Evolutionary conservation across 2,329 filamentous ascomycete genomes (phyloP).

Genomic region (Aspergillus sp.): DNA sequence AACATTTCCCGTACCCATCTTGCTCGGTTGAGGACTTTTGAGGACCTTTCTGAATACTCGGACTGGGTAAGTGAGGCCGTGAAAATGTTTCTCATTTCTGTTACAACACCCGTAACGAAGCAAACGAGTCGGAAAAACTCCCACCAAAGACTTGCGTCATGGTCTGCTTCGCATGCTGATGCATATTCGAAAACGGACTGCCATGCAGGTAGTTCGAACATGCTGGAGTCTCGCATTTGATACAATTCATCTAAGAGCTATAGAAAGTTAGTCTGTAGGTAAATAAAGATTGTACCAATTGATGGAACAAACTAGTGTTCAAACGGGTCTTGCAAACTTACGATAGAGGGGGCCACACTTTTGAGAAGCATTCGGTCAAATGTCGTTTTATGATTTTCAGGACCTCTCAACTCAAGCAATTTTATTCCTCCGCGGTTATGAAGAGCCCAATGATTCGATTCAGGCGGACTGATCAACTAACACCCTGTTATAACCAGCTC

Average conservation of each 20-base stretch:
- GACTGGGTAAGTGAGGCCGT: not conserved
- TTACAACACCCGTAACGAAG: not conserved
- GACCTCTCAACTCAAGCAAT: not conserved
- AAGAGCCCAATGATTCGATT: not conserved
- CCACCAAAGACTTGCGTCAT: not conserved
- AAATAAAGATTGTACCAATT: not conserved
- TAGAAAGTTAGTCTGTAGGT: not conserved
- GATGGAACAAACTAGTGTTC: too few species aligned
- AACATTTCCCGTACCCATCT: not conserved
- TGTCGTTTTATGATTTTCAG: not conserved
- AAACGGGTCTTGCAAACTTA: not conserved
- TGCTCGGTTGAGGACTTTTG: not conserved
- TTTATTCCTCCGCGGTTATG: not conserved
- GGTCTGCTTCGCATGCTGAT: not conserved
- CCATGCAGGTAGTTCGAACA: not conserved
- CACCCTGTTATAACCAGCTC: not conserved
- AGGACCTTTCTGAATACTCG: not conserved
- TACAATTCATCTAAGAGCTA: not conserved
- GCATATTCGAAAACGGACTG: not conserved
- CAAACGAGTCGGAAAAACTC: not conserved
- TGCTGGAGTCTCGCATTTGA: not conserved
- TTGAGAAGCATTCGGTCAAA: slow-evolving; percentile 1
- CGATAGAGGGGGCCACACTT: not conserved
- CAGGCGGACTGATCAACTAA: not conserved
- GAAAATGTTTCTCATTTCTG: not conserved